Conservation (phyloP, 345 rosid species). For the Eucalyptus cloeziana region DNA sequence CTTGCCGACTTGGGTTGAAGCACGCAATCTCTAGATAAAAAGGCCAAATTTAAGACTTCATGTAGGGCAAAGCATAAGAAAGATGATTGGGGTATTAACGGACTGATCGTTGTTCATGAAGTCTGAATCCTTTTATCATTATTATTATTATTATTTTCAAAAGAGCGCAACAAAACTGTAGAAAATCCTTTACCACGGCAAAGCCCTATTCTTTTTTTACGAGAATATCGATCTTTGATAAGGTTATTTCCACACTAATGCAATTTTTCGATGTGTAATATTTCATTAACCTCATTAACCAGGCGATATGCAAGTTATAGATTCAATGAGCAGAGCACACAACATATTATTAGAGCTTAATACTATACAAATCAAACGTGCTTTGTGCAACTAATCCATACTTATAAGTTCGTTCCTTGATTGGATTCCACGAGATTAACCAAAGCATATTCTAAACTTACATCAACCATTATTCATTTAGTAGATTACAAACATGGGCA, state of each 20-base stretch:
- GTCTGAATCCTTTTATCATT: not conserved
- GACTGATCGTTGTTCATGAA: not conserved
- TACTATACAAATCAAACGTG: not conserved
- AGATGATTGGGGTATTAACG: not conserved
- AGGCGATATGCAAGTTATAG: not conserved
- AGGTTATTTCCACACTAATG: not conserved
- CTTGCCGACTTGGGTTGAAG: not conserved
- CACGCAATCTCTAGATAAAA: not conserved
- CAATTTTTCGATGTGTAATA: not conserved
- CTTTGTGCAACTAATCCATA: not conserved
- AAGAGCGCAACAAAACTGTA: not conserved
- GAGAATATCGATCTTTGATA: not conserved
- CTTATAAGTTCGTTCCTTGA: not conserved
- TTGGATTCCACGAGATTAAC: not conserved
- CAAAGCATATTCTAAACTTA: not conserved
- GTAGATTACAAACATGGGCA: not conserved
- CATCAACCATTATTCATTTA: not conserved
- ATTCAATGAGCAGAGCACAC: not conserved
- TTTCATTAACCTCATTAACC: not conserved
- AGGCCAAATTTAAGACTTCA: not conserved
- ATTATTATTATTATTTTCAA: not conserved
- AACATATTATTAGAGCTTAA: not conserved
- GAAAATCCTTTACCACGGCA: not conserved
- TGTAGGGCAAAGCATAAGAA: not conserved
- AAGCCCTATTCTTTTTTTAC: not conserved